Evolutionary conservation across 164 flowering plant species (phyloP).

Genomic region (Paratinospora sagittata): DNA sequence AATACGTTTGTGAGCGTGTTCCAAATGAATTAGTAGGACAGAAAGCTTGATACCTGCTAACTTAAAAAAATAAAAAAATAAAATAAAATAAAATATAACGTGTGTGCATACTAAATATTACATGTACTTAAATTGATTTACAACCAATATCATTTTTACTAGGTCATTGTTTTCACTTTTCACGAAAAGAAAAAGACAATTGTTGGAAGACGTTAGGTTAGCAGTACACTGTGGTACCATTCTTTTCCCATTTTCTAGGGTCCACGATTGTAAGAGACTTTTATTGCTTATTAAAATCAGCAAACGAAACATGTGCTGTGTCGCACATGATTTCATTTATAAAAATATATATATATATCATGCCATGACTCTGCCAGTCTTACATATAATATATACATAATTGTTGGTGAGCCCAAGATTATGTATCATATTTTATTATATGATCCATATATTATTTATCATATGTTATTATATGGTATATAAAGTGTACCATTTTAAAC

Average conservation of each 20-base stretch:
- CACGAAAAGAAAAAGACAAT: neutral
- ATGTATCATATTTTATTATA: too few relatives aligned
- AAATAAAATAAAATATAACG: too few relatives aligned
- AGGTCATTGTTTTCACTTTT: neutral
- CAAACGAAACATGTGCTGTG: neutral
- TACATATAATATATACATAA: too few relatives aligned
- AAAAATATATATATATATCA: neutral
- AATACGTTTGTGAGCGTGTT: too few relatives aligned
- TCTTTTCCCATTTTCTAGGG: neutral
- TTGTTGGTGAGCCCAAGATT: neutral
- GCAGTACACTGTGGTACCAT: neutral
- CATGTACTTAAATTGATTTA: too few relatives aligned
- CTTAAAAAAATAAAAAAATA: too few relatives aligned
- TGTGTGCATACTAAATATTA: too few relatives aligned
- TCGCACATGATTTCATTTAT: neutral
- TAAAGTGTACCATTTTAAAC: neutral
- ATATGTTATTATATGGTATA: too few relatives aligned
- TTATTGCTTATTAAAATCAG: neutral
- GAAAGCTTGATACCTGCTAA: too few relatives aligned
- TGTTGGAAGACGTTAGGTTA: neutral
- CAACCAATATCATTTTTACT: too few relatives aligned
- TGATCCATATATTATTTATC: too few relatives aligned
- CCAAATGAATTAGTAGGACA: too few relatives aligned
- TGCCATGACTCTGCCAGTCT: neutral
- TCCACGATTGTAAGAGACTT: neutral